Conservation (phyloP, 2,329 filamentous ascomycete species). For the Colletotrichum theobromicola region DNA sequence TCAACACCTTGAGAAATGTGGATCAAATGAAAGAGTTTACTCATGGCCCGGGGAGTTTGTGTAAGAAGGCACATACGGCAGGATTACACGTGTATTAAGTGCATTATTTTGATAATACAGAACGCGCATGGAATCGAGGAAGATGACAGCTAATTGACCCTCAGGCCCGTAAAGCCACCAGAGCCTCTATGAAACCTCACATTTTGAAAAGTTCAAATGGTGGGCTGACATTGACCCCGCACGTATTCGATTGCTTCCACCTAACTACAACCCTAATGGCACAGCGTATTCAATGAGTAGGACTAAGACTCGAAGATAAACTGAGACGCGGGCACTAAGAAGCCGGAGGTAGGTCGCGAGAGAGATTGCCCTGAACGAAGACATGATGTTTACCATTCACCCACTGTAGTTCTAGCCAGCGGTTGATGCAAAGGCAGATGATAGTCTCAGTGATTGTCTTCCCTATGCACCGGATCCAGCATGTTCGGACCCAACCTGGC, state of each 20-base stretch:
- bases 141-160: too few species aligned
- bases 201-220: neutral
- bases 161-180: neutral
- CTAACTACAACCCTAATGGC: too few species aligned
- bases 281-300: too few species aligned
- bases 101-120: neutral
- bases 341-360: too few species aligned
- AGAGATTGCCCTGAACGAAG: too few species aligned
- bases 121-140: neutral
- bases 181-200: neutral
- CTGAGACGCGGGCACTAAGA: too few species aligned
- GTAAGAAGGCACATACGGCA: too few species aligned
- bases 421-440: neutral
- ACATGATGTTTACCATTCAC: too few species aligned
- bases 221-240: neutral
- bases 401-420: too few species aligned
- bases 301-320: too few species aligned
- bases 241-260: too few species aligned
- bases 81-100: neutral
- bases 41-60: too few species aligned
- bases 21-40: neutral
- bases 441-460: neutral
- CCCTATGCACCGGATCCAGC: neutral
- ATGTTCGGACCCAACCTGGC: neutral
- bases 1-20: neutral